Percentiles rank a stretch among this genome's conserved stretches.
phyloP scores from a whole-genome alignment of 78 protist genomes.

The Dictyostelium discoideum region DNA sequence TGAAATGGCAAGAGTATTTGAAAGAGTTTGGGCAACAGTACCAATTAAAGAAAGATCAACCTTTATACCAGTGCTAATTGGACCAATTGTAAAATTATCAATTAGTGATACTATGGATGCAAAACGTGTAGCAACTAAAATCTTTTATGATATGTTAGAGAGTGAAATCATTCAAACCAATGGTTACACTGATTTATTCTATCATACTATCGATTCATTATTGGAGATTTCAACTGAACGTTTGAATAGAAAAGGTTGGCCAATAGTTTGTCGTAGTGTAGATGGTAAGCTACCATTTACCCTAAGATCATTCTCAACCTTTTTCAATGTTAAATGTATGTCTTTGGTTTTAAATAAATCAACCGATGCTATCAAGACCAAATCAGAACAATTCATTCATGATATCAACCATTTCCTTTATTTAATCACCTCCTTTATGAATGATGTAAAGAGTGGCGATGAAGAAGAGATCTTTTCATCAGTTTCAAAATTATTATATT shows the following conservation, averaged over 20 bases:
- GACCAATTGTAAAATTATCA: constrained; percentile 50
- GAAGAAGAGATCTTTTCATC: constrained; percentile 67
- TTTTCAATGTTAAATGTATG: constrained; percentile 54
- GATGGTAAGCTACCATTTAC: constrained; percentile 68
- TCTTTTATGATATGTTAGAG: constrained; percentile 71
- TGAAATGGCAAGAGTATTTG: constrained; percentile 76
- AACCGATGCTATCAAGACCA: constrained; percentile 13
- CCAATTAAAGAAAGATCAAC: constrained; percentile 62
- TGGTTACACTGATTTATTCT: constrained; percentile 23
- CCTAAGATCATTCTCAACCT: constrained; percentile 12
- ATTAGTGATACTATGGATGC: constrained; percentile 67
- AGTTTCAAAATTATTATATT: constrained; percentile 15
- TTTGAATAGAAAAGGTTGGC: constrained; percentile 48
- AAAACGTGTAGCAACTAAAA: constrained; percentile 70
- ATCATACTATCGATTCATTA: constrained; percentile 28
- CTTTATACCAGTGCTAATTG: constrained; percentile 37
- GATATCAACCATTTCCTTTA: constrained; percentile 39
- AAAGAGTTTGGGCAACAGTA: constrained; percentile 67
- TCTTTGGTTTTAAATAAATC: constrained; percentile 38
- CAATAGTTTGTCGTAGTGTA: not conserved
- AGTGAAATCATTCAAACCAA: constrained; percentile 50
- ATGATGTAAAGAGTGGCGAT: constrained; percentile 43
- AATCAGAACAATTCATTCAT: constrained; percentile 46
- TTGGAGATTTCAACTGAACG: not conserved
- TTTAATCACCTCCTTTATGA: constrained; percentile 37